A percentile compares a stretch with the other conserved stretches of the same genome.
Evolutionary conservation across 768 basidiomycete genomes (phyloP).

Genomic region (Hypsizygus marmoreus): DNA sequence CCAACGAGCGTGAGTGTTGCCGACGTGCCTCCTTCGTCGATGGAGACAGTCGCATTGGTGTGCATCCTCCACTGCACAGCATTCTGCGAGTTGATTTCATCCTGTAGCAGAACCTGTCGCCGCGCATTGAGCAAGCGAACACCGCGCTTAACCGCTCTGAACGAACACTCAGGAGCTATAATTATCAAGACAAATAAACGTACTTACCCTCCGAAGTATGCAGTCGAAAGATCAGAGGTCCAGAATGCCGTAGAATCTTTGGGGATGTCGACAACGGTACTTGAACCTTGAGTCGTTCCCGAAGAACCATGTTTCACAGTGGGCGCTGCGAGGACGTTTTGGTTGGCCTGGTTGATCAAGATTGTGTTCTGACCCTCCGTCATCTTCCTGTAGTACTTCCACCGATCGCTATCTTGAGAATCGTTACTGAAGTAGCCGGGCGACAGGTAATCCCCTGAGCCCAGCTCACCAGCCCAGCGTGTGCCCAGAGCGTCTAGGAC

Average conservation of each 20-base stretch:
- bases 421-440: conserved; percentile 78
- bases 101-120: conserved; percentile 88
- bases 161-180: conserved; percentile 16
- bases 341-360: conserved; percentile 73
- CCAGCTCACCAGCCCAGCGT: conserved; percentile 94
- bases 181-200: not conserved
- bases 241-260: conserved; percentile 78
- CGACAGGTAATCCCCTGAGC: conserved; percentile 80
- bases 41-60: conserved; percentile 83
- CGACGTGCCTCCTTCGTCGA: conserved; percentile 50
- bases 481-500: conserved; percentile 92
- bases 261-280: conserved; percentile 70
- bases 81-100: conserved; percentile 71
- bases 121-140: conserved; percentile 81
- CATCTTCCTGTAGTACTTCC: conserved; percentile 94
- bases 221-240: conserved; percentile 72
- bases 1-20: conserved; percentile 78
- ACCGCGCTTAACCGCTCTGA: conserved; percentile 78
- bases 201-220: conserved; percentile 75
- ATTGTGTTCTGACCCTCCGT: conserved; percentile 98
- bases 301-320: conserved; percentile 51
- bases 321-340: conserved; percentile 72
- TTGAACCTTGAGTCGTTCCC: conserved; percentile 77
- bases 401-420: conserved; percentile 67
- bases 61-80: conserved; percentile 90